Evolutionary conservation across 2,329 filamentous ascomycete genomes (phyloP).

Genomic region (Mollisia scopiformis): DNA sequence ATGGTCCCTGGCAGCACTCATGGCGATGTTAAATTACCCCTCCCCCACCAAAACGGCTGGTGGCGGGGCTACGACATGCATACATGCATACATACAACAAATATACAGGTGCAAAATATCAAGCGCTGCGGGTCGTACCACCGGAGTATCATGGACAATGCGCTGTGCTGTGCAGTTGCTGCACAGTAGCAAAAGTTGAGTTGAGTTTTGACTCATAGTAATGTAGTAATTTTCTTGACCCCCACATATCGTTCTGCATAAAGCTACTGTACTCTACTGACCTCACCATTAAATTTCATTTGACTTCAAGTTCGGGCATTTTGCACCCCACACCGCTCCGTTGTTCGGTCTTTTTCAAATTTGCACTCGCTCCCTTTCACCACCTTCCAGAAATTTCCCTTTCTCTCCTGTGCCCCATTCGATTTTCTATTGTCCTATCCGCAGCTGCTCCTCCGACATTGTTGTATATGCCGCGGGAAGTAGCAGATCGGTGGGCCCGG

Average conservation of each 20-base stretch:
- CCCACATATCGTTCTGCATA: not conserved
- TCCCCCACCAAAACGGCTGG: not conserved
- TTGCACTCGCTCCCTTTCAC: not conserved
- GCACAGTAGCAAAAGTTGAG: not conserved
- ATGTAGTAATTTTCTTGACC: not conserved
- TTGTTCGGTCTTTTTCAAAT: not conserved
- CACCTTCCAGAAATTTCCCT: not conserved
- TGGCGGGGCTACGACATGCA: too few species aligned
- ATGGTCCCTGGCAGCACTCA: too few species aligned
- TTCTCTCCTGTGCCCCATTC: too few species aligned
- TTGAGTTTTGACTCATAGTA: not conserved
- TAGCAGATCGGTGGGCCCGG: constrained; percentile 51
- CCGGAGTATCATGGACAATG: too few species aligned
- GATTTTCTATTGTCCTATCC: constrained; percentile 9
- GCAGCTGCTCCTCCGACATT: not conserved
- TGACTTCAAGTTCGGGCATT: not conserved
- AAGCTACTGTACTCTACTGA: not conserved
- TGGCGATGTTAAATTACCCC: not conserved
- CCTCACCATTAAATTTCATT: not conserved
- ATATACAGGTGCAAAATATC: not conserved
- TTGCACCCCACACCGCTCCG: not conserved
- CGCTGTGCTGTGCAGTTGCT: not conserved
- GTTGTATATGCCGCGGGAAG: constrained; percentile 55
- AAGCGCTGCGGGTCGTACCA: too few species aligned
- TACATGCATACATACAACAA: too few species aligned